A percentile compares a stretch with the other conserved stretches of the same genome.
These are phyloP conservation scores for Neonectria magnoliae DNA, from an alignment of 2,329 filamentous ascomycete genomes.

Conservation along the genomic window DNA sequence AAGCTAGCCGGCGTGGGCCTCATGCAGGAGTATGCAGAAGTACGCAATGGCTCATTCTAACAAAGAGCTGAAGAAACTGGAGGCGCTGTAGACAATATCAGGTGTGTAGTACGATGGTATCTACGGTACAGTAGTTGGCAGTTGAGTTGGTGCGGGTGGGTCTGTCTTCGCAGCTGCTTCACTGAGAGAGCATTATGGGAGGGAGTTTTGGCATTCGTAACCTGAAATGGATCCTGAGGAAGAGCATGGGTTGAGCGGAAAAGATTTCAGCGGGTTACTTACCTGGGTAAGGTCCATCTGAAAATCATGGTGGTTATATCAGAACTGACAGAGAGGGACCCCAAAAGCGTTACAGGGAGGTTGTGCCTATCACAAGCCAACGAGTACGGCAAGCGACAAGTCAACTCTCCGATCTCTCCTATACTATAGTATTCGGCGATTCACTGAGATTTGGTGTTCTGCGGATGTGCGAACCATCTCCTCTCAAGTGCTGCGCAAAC, in stretches of 20 bases:
- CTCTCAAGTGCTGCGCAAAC: slow-evolving; percentile 25
- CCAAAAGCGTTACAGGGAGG: not conserved
- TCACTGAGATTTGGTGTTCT: slow-evolving; percentile 5
- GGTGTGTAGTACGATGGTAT: not conserved
- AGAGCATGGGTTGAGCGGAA: not conserved
- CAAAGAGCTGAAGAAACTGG: not conserved
- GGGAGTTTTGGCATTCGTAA: slow-evolving; percentile 9
- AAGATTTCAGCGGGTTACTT: not conserved
- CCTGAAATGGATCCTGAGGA: not conserved
- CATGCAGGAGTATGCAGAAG: not conserved
- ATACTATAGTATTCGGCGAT: too few species aligned
- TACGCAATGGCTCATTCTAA: not conserved
- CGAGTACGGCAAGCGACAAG: not conserved
- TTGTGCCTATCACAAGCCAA: slow-evolving; percentile 13
- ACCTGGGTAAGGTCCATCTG: not conserved
- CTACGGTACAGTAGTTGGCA: too few species aligned
- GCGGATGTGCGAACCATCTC: slow-evolving; percentile 4
- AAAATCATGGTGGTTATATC: not conserved
- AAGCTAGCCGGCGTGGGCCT: not conserved
- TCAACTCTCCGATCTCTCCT: not conserved
- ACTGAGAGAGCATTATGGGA: not conserved
- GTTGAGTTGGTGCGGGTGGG: not conserved
- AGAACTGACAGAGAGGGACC: not conserved
- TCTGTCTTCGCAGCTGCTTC: not conserved
- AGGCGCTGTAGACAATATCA: not conserved